Base-by-base conservation (phyloP, 169 alveolate genomes). In the Plasmodium cynomolgi region DNA sequence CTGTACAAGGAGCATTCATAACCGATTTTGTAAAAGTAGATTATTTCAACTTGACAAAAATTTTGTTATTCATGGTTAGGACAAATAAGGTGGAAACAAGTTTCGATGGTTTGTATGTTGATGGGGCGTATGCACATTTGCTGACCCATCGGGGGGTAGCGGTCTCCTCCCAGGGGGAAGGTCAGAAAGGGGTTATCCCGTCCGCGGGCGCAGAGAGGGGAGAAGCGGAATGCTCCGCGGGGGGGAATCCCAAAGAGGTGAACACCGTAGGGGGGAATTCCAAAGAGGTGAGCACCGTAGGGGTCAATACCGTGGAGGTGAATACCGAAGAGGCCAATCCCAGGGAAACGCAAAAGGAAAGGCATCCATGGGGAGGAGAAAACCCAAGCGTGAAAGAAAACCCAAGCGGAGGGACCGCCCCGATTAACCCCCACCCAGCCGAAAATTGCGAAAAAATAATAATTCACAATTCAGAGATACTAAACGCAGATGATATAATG, bases 101-200 rank as follows among this genome's bases (percentile, higher is more conserved):
- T 58, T 75, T 86, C 31, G 93, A 79, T 62, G 88, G 88, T 13
- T 86, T 86, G 72, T 86, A 77, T 86, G 82, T 86, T 2, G 93
- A 86, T 44, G 47, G 44, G 37, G 34, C 56, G 31, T 86, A 77
- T 79, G 54, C 23, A 5, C 79, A 41, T 41, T 79, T 77, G 39
- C 34, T 86, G 34, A 41, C 73, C 29, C 54, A 47, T 72, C 26
- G 20, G 4, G 73, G 44, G 50, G 47, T n/a, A n/a, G 26, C 23
- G 56, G 86, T 79, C 54, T 17, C 54, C 54, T 17, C 54, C 31
- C 31, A 34, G 44, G 84, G 54, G 54, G 7, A 29, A 13, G 29
- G 23, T 33, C 31, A 5, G 9, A 33, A 77, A 17, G 26, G 39
- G 5, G 20, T 8, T 17, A 20, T 29, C 47, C 39, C 50, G 2